Evolutionary conservation across 2,329 filamentous ascomycete genomes (phyloP), one percentile per base, ranked within the genome.

Genomic region (Paraphaeosphaeria minitans): DNA sequence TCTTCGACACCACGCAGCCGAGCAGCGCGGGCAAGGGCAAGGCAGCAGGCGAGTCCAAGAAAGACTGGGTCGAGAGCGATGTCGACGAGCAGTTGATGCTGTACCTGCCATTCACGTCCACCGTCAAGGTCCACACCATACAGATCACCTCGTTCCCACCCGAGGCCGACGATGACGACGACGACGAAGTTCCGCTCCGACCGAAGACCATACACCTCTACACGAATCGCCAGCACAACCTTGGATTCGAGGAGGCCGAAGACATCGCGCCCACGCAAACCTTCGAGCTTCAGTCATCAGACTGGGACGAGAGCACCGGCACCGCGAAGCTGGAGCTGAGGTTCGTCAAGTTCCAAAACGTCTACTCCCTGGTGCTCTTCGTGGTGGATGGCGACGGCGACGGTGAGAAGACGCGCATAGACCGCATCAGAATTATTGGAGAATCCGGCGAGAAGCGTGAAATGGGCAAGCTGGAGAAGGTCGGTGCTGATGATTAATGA

Each of bases 281-380:
- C 53, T 87, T 97, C 59, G 89, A 89, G 69, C 83, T 99, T 45
- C 82, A 84, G 61, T 82, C 88, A 47, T 83, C 85, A 53, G 92
- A 97, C 72, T 99, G 95, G 94, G 80, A 83, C 60, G 67, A 74
- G 60, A 75, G 78, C 67, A 83, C 81, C 2, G 78, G 77, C 19
- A 84, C 82, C 0, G 82, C 81, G 19, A 83, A 81, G 70, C 66
- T 83, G 29, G 81, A 83, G 77, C 80, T 98, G 69, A 90, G 93
- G 14, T 97, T 94, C 72, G 95, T 99, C 79, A 97, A 97, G 81
- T 99, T 98, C 82, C 95, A 98, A 80, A 96, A 93, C 73, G 90
- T 97, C 55, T 90, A 87, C 59, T 95, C 89, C 61, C 74, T 99
- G 68, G 89, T 96, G 19, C 69, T 99, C 12, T 99, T 97, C 76